Conservation (phyloP, 768 basidiomycete genomes). For the Paxillus rubicundulus region DNA sequence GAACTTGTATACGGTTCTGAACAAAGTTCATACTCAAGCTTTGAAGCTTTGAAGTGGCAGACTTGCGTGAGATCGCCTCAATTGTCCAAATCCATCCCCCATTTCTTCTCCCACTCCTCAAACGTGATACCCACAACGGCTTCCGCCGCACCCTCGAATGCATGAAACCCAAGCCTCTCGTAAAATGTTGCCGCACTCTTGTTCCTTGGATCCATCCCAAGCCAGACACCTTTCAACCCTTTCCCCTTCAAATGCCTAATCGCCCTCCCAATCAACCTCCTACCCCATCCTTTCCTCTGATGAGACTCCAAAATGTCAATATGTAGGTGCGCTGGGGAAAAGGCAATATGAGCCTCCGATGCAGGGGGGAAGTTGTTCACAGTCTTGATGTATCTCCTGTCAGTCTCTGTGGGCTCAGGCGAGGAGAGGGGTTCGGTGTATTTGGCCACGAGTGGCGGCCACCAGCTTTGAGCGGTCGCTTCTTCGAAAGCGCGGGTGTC, state of each 20-base stretch:
- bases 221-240: slow-evolving; percentile 53
- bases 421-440: slow-evolving; percentile 38
- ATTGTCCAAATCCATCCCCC: not conserved
- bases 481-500: slow-evolving; percentile 67
- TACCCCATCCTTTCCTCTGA: slow-evolving; percentile 72
- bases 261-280: slow-evolving; percentile 53
- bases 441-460: slow-evolving; percentile 55
- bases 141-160: slow-evolving; percentile 50
- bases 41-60: too few relatives aligned
- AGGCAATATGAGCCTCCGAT: slow-evolving; percentile 53
- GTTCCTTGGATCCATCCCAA: slow-evolving; percentile 68
- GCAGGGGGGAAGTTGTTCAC: slow-evolving; percentile 40
- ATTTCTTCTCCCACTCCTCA: slow-evolving; percentile 30
- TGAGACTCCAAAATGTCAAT: slow-evolving; percentile 67
- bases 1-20: too few relatives aligned
- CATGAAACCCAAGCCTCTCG: slow-evolving; percentile 55
- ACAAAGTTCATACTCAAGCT: too few relatives aligned
- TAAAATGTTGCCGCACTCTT: slow-evolving; percentile 60
- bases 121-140: slow-evolving; percentile 57
- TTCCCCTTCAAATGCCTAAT: slow-evolving; percentile 52
- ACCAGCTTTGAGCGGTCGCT: slow-evolving; percentile 57
- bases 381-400: slow-evolving; percentile 32
- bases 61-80: not conserved
- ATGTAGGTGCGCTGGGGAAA: slow-evolving; percentile 74
- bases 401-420: slow-evolving; percentile 20